Evolutionary conservation across 192 early-diverging fungal genomes (phyloP), one percentile per base, ranked within the genome.

Genomic region (Coemansia sp.): DNA sequence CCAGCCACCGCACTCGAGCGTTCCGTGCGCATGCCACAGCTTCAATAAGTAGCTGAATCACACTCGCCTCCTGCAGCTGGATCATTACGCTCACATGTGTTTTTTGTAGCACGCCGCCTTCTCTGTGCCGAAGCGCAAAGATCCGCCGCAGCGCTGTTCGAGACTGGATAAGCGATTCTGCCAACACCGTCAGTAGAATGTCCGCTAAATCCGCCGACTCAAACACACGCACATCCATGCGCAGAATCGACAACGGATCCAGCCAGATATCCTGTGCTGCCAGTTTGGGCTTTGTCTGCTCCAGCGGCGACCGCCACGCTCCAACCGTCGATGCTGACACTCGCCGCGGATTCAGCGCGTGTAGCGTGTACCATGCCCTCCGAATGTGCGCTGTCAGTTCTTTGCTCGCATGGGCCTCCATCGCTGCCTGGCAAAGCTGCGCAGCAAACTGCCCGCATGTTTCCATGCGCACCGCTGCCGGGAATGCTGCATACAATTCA

Each of bases 31-130:
- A 38, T 12, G 51, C 38, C 15, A 62, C 58, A 9, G 77, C 52
- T 53, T 86, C 84, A 19, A 88, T 70, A 55, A 87, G 60, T 38
- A 86, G 58, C 54, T 87, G 85, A 35, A 88, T 66, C 11, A 83
- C 73, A 12, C 69, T 62, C 9, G 82, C 63, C 29, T 88, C 87
- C 56, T 88, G 87, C 8, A 82, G 76, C 62, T 84, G 76, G 7
- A 86, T 63, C 51, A 86, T 54, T 6, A 83, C 83, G 6, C 75
- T 60, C 15, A 86, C 63, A 27, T 82, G 76, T n/a, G 67, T 38
- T 27, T 76, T 72, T 52, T 62, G 62, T 15, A 71, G 51, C 10
- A 62, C 22, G 12, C 65, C 57, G 29, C 41, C 37, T 10, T 74
- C 67, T 21, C 17, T 62, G 49, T 82, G 62, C 25, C 69, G 66